Evolutionary conservation across 345 rosid genomes (phyloP), one percentile per base, ranked within the genome.

Genomic region (Corchorus capsularis): DNA sequence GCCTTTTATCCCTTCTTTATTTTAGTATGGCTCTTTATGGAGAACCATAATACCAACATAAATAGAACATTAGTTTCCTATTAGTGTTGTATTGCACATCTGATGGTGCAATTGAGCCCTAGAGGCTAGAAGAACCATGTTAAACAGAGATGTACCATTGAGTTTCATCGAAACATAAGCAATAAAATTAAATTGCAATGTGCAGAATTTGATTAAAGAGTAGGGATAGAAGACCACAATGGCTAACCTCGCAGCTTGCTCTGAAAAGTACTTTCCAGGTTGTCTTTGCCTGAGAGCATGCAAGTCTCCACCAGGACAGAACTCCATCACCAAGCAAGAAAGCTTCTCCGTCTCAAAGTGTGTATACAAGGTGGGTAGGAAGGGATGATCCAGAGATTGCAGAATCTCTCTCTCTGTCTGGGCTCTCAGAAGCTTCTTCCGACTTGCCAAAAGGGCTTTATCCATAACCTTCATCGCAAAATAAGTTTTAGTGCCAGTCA

Each of bases 221-320:
- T 13, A 69, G 45, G 8, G 50, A 39, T 50, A 49, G 56, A 75
- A 8, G 72, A 66, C 12, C 35, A 27, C 27, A 64, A 35, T 39
- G 63, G 39, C 83, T 59, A 66, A 95, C 99, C 96, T 84, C 43
- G 94, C 99, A 63, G 98, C 99, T 65, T 91, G 91, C 81, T 95
- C 99, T 4, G 93, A 79, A 79, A 95, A 94, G 83, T 81, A 87
- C 75, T 95, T 93, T 49, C 97, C 98, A 4, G 89, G 97, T 82
- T 91, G 98, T 71, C 86, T 89, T 79, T 93, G 98, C 81, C 93
- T 69, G 72, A 93, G 92, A 35, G 92, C 86, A 81, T 93, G 92
- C 78, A 95, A 78, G 79, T 93, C 98, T 63, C 99, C 98, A 0
- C 97, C 98, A n/a, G 99, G 98, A 79, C 99, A 95, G 75, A 90